These are phyloP conservation scores for Blastobotrys arbuscula DNA, from an alignment of 1,139 yeast genomes.

Conservation along the genomic window DNA sequence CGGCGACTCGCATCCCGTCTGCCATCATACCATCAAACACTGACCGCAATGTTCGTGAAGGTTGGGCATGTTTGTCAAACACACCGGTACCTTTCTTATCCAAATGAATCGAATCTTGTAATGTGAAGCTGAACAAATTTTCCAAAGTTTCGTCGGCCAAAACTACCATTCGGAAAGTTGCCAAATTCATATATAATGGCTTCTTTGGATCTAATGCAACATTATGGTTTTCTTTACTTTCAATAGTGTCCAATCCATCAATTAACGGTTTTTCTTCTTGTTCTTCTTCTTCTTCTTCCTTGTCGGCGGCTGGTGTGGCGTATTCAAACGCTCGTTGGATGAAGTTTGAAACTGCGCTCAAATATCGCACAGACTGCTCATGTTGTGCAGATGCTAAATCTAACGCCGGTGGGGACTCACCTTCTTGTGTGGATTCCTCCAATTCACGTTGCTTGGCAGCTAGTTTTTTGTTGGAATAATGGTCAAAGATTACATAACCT, in stretches of 20 bases:
- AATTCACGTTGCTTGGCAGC: constrained; percentile 9
- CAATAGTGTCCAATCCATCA: constrained; percentile 22
- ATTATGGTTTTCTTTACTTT: constrained; percentile 43
- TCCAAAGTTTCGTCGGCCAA: constrained; percentile 93
- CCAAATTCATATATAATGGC: constrained; percentile 70
- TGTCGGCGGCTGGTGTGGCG: constrained; percentile 63
- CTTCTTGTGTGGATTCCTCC: constrained; percentile 12
- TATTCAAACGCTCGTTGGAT: constrained; percentile 86
- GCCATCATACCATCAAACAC: constrained; percentile 90
- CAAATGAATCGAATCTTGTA: constrained; percentile 61
- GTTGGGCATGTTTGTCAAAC: constrained; percentile 17
- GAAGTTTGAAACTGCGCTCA: constrained; percentile 82
- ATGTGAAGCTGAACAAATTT: constrained; percentile 64
- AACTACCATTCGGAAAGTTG: constrained; percentile 92
- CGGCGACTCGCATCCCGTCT: constrained; percentile 87
- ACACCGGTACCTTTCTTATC: constrained; percentile 41
- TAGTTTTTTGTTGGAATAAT: constrained; percentile 19
- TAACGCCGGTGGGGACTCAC: constrained; percentile 9
- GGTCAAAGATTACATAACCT: constrained; percentile 24
- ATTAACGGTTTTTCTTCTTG: not conserved
- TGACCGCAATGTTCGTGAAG: constrained; percentile 53
- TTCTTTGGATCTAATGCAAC: constrained; percentile 76
- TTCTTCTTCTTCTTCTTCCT: constrained; percentile 10
- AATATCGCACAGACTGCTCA: constrained; percentile 73
- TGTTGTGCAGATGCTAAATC: constrained; percentile 48